Evolutionary conservation across 495 filamentous ascomycete genomes (phyloP).

Genomic region (Neurospora sp.): DNA sequence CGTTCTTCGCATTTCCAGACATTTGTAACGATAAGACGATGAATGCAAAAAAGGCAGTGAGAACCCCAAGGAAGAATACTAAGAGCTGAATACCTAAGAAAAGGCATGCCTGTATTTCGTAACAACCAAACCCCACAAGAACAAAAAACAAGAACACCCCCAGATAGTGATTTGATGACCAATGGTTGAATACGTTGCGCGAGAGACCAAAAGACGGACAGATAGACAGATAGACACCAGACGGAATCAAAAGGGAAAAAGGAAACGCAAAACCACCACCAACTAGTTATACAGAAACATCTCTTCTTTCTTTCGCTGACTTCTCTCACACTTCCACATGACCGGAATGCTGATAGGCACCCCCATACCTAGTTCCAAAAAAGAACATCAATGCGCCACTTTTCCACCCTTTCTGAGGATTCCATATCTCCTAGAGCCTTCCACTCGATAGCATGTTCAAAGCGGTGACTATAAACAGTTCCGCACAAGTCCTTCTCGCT

Average conservation of each 20-base stretch:
- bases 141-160: neutral
- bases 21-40: neutral
- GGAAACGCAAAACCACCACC: conserved; percentile 3
- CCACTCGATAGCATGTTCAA: neutral
- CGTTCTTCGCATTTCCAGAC: neutral
- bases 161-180: neutral
- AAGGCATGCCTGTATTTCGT: neutral
- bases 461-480: neutral
- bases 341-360: neutral
- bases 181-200: neutral
- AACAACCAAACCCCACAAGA: neutral
- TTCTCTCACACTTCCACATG: neutral
- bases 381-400: neutral
- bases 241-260: neutral
- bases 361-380: neutral
- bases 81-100: neutral
- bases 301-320: neutral
- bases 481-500: neutral
- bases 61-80: neutral
- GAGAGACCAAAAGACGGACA: neutral
- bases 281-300: conserved; percentile 14
- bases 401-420: neutral
- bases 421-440: neutral
- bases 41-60: conserved; percentile 2
- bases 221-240: neutral